Evolutionary conservation across 2,329 filamentous ascomycete genomes (phyloP), one percentile per base, ranked within the genome.

Genomic region (Colletotrichum aenigma): DNA sequence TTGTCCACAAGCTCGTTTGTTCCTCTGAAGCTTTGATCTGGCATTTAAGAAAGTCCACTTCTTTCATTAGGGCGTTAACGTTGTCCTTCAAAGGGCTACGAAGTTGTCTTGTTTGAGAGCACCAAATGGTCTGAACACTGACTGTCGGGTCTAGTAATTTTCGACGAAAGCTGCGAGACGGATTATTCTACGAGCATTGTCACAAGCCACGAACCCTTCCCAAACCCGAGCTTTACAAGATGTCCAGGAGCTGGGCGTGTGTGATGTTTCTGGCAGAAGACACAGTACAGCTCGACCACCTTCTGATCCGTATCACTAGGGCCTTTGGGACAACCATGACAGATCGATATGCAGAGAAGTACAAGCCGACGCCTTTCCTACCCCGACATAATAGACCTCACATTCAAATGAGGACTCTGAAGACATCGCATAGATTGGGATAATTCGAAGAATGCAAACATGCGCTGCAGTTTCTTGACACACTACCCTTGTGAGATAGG

Each of bases 321-420:
- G 16, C 16, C 36, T 1, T 18, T 18, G 18, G 16, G 8, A 38
- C 7, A 38, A 18, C 16, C 0, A 16, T 36, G 13, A 36, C 6
- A 38, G 7, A 38, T 38, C 4, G 5, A 38, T 38, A 4, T 2
- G 36, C 7, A 38, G 36, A 16, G 4, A 18, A 8, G 12, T 1
- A 10, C 38, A n/a, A 12, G 38, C 38, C 18, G 18, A 48, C 8
- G 10, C 18, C 9, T n/a, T 18, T 0, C 38, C 4, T n/a, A n/a
- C 9, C 5, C 38, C 38, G 38, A 48, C 0, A n/a, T 48, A 0
- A 12, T 1, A 48, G 7, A 48, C 9, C 3, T 48, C 38, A 3
- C 4, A 48, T 9, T 0, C 9, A 6, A 1, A 48, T n/a, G 6
- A 18, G 7, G 9, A n/a, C 18, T n/a, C 8, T 1, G 18, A 6